phyloP scores from a whole-genome alignment of 768 basidiomycete species.

The Pisolithus marmoratus region DNA sequence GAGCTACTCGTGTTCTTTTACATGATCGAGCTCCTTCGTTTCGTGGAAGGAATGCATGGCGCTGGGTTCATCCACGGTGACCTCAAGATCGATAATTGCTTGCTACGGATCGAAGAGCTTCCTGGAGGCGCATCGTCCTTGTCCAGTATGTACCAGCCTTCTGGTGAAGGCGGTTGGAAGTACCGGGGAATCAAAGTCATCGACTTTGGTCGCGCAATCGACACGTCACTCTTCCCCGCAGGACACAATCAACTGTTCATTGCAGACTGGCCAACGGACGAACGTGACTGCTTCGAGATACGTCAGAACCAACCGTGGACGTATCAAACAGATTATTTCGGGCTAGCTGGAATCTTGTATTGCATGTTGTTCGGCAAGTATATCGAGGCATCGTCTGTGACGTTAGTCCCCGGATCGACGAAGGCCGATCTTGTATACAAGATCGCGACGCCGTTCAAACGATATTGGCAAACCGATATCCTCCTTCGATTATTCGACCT shows the following conservation, averaged over 20 bases:
- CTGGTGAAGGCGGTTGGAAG: slow-evolving; percentile 80
- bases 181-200: slow-evolving; percentile 88
- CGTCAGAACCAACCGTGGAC: slow-evolving; percentile 83
- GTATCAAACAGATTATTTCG: slow-evolving; percentile 93
- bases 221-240: slow-evolving; percentile 72
- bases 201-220: slow-evolving; percentile 96
- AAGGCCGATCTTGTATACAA: slow-evolving; percentile 42
- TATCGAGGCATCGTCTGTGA: slow-evolving; percentile 67
- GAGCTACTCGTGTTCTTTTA: slow-evolving; percentile 96
- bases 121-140: slow-evolving; percentile 66
- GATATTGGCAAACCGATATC: slow-evolving; percentile 91
- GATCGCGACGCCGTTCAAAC: slow-evolving; percentile 74
- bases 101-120: slow-evolving; percentile 85
- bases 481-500: slow-evolving; percentile 83
- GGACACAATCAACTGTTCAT: slow-evolving; percentile 64
- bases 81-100: slow-evolving; percentile 97
- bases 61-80: slow-evolving; percentile 94
- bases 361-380: slow-evolving; percentile 97
- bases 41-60: slow-evolving; percentile 76
- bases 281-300: slow-evolving; percentile 89
- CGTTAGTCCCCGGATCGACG: slow-evolving; percentile 27
- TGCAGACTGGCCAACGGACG: slow-evolving; percentile 86
- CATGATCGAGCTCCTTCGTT: slow-evolving; percentile 79
- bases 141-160: slow-evolving; percentile 68
- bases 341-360: slow-evolving; percentile 90